Percentiles rank a stretch among this genome's conserved stretches.
phyloP scores from a whole-genome alignment of 768 basidiomycete genomes.

The Agrocybe chaxingu region DNA sequence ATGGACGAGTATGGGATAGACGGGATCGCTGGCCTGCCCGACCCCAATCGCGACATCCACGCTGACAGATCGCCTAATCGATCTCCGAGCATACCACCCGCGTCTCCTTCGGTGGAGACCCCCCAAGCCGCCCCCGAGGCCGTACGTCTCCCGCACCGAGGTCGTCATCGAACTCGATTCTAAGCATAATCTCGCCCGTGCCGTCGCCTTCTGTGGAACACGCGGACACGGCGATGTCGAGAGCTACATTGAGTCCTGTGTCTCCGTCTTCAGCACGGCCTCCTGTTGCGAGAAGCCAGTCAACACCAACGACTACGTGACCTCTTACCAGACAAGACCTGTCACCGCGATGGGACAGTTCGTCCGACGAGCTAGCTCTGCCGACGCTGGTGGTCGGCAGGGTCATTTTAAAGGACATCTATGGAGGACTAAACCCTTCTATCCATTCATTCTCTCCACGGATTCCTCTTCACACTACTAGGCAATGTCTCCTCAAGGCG shows the following conservation, averaged over 20 bases:
- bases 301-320: slow-evolving; percentile 15
- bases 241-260: slow-evolving; percentile 6
- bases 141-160: slow-evolving; percentile 59
- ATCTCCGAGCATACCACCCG: slow-evolving; percentile 16
- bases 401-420: slow-evolving; percentile 11
- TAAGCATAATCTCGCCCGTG: slow-evolving; percentile 35
- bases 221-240: neutral
- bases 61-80: slow-evolving; percentile 8
- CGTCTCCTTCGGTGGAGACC: slow-evolving; percentile 27
- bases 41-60: slow-evolving; percentile 6
- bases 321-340: neutral
- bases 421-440: slow-evolving; percentile 12
- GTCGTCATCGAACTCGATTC: slow-evolving; percentile 43
- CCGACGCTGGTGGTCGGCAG: neutral
- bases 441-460: slow-evolving; percentile 2
- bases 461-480: slow-evolving; percentile 11
- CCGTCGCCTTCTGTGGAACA: slow-evolving; percentile 13
- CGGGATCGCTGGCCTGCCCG: slow-evolving; percentile 16
- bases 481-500: slow-evolving; percentile 6
- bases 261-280: slow-evolving; percentile 14
- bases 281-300: slow-evolving; percentile 23
- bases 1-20: slow-evolving; percentile 62
- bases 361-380: too few relatives aligned
- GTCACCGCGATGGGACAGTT: neutral
- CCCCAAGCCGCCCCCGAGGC: slow-evolving; percentile 47